Evolutionary conservation across 1,284 basidiomycete species (phyloP).

Genomic region (Boletus coffeatus): DNA sequence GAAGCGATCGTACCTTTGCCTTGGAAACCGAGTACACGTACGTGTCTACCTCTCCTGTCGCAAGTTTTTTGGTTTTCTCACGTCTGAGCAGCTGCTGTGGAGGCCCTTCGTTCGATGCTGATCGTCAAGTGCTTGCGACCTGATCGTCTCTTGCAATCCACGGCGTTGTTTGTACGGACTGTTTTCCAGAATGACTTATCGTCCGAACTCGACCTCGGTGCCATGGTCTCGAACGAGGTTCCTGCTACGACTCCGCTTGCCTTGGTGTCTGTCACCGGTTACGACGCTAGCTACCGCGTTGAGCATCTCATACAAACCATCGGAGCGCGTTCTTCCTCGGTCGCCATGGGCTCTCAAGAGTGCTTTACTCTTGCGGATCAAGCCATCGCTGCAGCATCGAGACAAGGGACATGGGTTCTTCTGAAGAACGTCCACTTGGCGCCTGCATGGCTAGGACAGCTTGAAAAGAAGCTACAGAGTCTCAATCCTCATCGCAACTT

Average conservation of each 20-base stretch:
- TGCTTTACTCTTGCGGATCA: conserved; percentile 94
- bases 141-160: conserved; percentile 82
- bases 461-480: conserved; percentile 95
- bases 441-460: conserved; percentile 87
- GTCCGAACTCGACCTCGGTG: conserved; percentile 67
- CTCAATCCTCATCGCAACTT: conserved; percentile 85
- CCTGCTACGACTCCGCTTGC: conserved; percentile 81
- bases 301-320: conserved; percentile 83
- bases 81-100: neutral
- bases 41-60: conserved; percentile 28
- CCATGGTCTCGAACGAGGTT: conserved; percentile 77
- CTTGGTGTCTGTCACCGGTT: conserved; percentile 90
- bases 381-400: conserved; percentile 84
- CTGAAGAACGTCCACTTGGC: conserved; percentile 96
- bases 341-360: conserved; percentile 98
- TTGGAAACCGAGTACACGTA: conserved; percentile 73
- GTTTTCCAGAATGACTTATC: conserved; percentile 83
- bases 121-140: conserved; percentile 64
- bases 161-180: conserved; percentile 64
- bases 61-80: neutral
- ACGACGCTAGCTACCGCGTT: conserved; percentile 93
- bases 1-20: conserved; percentile 71
- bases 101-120: too few relatives aligned
- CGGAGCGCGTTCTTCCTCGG: conserved; percentile 72
- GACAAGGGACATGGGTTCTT: conserved; percentile 91